Conservation (phyloP, 2,329 filamentous ascomycete genomes). For the Bipolaris zeicola region DNA sequence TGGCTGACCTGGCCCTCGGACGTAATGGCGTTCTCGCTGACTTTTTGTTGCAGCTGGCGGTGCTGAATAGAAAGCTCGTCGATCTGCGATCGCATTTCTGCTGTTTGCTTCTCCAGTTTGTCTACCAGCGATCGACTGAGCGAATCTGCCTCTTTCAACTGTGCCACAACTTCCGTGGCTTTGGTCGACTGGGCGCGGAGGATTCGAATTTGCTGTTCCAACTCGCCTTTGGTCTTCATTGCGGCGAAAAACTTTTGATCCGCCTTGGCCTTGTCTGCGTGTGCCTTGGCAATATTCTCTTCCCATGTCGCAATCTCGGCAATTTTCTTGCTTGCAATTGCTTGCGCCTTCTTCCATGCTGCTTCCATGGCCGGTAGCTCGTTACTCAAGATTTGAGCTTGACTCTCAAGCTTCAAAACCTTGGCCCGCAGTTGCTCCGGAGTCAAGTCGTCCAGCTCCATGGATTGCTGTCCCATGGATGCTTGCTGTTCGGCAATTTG, state of each 20-base stretch:
- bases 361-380: slow-evolving; percentile 89
- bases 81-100: slow-evolving; percentile 80
- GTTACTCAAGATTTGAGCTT: slow-evolving; percentile 82
- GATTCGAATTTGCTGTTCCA: slow-evolving; percentile 78
- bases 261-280: slow-evolving; percentile 91
- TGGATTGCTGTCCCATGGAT: slow-evolving; percentile 26
- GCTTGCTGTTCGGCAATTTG: slow-evolving; percentile 57
- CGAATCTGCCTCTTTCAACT: slow-evolving; percentile 87
- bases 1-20: slow-evolving; percentile 77
- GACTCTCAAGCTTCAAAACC: slow-evolving; percentile 75
- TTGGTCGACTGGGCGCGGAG: slow-evolving; percentile 84
- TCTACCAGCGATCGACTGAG: slow-evolving; percentile 75
- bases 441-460: slow-evolving; percentile 63
- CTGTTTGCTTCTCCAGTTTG: slow-evolving; percentile 89
- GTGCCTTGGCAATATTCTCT: slow-evolving; percentile 74
- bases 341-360: slow-evolving; percentile 88
- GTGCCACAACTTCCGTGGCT: slow-evolving; percentile 89
- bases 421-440: slow-evolving; percentile 75
- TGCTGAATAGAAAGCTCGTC: slow-evolving; percentile 72
- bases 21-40: slow-evolving; percentile 70
- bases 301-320: slow-evolving; percentile 76
- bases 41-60: slow-evolving; percentile 74
- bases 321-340: slow-evolving; percentile 83
- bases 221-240: slow-evolving; percentile 89
- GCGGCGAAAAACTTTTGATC: slow-evolving; percentile 98